These are phyloP conservation scores for Rosa rugosa DNA, from an alignment of 306 rosid species.

Conservation along the genomic window DNA sequence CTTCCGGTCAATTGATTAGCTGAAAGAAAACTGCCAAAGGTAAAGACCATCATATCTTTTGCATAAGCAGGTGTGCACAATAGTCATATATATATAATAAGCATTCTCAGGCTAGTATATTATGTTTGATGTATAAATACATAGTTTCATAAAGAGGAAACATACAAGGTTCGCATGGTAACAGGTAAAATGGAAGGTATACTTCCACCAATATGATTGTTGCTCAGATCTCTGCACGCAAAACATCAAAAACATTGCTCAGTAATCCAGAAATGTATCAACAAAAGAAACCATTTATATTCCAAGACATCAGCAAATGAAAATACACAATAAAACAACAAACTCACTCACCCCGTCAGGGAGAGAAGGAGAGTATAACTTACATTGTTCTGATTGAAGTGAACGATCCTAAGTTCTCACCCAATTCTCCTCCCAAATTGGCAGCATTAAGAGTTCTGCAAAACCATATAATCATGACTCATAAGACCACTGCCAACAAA, in stretches of 20 bases:
- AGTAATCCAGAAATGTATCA: constrained; percentile 6
- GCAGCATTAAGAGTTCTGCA: constrained; percentile 69
- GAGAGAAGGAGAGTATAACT: constrained; percentile 33
- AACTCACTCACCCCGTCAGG: constrained; percentile 1
- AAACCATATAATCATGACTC: constrained; percentile 25
- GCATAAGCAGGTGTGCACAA: constrained; percentile 28
- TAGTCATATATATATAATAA: constrained; percentile 8
- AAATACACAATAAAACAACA: background rate
- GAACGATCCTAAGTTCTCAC: constrained; percentile 64
- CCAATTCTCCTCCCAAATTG: constrained; percentile 87
- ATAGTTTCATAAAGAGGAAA: constrained; percentile 2
- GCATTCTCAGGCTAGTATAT: constrained; percentile 10
- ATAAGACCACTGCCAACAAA: constrained; percentile 21
- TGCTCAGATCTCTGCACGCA: constrained; percentile 74
- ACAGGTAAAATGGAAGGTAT: constrained; percentile 81
- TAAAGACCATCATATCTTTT: constrained; percentile 37
- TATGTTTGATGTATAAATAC: constrained; percentile 9
- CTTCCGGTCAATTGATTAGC: constrained; percentile 76
- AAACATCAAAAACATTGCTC: constrained; percentile 16
- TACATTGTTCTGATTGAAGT: constrained; percentile 67
- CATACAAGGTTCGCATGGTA: constrained; percentile 74
- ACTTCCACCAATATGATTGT: constrained; percentile 85
- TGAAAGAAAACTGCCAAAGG: constrained; percentile 84
- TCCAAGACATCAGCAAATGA: background rate
- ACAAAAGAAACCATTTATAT: background rate